Conservation (phyloP, 352 stramenopile species). For the Bremia lactucae region DNA sequence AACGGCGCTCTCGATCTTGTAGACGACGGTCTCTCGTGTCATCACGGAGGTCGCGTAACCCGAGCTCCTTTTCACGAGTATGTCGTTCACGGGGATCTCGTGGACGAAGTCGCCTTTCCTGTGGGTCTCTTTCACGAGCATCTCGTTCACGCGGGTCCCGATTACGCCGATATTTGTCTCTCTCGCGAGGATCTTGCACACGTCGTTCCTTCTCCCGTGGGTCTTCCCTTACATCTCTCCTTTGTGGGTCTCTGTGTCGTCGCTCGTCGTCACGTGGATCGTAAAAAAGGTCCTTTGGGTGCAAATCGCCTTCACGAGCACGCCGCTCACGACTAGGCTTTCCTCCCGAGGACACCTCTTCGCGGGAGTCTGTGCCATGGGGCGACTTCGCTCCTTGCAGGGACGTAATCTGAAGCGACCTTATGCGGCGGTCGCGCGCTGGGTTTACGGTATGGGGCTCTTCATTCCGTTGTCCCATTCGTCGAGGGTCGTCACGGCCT, state of each 20-base stretch:
- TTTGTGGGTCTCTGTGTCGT: slow-evolving; percentile 3
- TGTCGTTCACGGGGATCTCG: slow-evolving; percentile 1
- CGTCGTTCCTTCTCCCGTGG: not conserved
- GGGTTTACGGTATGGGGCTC: slow-evolving; percentile 3
- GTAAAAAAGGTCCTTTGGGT: not conserved
- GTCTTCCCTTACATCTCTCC: not conserved
- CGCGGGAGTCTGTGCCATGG: slow-evolving; percentile 6
- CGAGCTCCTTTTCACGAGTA: too few species aligned
- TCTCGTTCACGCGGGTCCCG: slow-evolving; percentile 1
- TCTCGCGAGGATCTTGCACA: slow-evolving; percentile 1
- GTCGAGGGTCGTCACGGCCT: slow-evolving; percentile 8
- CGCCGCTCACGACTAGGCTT: slow-evolving; percentile 1
- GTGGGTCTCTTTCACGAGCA: slow-evolving; percentile 1
- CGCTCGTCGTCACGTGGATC: slow-evolving; percentile 2
- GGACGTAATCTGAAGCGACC: slow-evolving; percentile 9
- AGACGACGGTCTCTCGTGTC: slow-evolving; percentile 6
- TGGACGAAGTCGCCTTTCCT: too few species aligned
- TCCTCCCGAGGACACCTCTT: slow-evolving; percentile 8
- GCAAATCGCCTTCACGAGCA: slow-evolving; percentile 3
- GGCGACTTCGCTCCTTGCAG: slow-evolving; percentile 8
- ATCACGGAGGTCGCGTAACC: slow-evolving; percentile 2
- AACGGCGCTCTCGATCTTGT: slow-evolving; percentile 5
- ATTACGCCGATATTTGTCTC: slow-evolving; percentile 1
- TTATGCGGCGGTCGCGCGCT: slow-evolving; percentile 11
- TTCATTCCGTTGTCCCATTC: slow-evolving; percentile 1